A percentile compares a stretch with the other conserved stretches of the same genome.
These are phyloP conservation scores for Candida tallmaniae DNA, from an alignment of 805 yeast genomes.

Conservation along the genomic window DNA sequence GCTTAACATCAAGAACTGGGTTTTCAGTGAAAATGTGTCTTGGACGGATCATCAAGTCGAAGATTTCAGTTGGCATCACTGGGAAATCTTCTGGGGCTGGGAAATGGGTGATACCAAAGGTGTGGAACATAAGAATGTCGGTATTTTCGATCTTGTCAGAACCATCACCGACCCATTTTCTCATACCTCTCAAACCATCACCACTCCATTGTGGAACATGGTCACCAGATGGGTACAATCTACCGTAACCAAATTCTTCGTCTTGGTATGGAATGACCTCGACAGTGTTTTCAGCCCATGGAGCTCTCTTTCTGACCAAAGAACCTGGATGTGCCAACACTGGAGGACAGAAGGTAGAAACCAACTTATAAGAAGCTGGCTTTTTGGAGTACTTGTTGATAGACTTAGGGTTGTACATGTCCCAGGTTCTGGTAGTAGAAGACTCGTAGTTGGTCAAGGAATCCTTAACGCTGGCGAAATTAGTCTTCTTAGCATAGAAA, in stretches of 20 bases:
- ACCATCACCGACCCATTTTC: constrained; percentile 66
- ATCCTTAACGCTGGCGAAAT: constrained; percentile 65
- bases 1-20: constrained; percentile 72
- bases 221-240: constrained; percentile 77
- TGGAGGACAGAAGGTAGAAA: constrained; percentile 70
- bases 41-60: constrained; percentile 70
- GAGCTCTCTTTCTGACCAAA: constrained; percentile 74
- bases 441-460: constrained; percentile 61
- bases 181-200: constrained; percentile 62
- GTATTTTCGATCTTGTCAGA: constrained; percentile 55
- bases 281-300: constrained; percentile 67
- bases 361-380: constrained; percentile 73
- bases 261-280: constrained; percentile 71
- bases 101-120: constrained; percentile 81
- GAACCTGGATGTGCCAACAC: constrained; percentile 72
- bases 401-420: constrained; percentile 66
- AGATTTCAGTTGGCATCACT: constrained; percentile 83
- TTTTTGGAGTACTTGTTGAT: constrained; percentile 66
- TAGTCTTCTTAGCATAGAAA: constrained; percentile 59
- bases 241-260: constrained; percentile 44
- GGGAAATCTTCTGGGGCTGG: constrained; percentile 92
- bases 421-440: constrained; percentile 70
- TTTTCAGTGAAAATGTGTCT: constrained; percentile 74
- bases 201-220: constrained; percentile 73
- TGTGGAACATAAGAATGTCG: constrained; percentile 73